These are phyloP conservation scores for Starmerella lactis-condensi DNA, from an alignment of 805 yeast genomes.

Conservation along the genomic window DNA sequence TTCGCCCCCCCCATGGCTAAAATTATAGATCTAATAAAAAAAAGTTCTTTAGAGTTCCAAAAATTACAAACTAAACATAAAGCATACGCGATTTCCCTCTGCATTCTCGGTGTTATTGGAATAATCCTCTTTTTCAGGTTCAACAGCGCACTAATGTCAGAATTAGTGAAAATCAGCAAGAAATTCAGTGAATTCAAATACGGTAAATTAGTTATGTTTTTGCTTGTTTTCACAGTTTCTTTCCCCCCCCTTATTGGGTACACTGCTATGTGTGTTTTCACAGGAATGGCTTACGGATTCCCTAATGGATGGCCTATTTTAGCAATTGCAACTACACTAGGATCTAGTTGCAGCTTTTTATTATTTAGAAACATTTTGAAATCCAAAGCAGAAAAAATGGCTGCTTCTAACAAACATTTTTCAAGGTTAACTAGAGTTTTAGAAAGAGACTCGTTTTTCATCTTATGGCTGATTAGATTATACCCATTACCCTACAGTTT, in stretches of 20 bases:
- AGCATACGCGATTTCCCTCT: no score
- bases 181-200: slow-evolving; percentile 20
- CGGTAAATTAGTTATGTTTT: slow-evolving; percentile 28
- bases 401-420: slow-evolving; percentile 43
- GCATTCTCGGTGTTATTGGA: no score
- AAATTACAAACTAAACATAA: no score
- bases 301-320: slow-evolving; percentile 62
- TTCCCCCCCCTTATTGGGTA: slow-evolving; percentile 88
- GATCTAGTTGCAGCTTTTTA: slow-evolving; percentile 59
- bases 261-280: slow-evolving; percentile 41
- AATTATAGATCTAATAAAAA: no score
- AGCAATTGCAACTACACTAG: slow-evolving; percentile 47
- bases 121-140: slow-evolving; percentile 20
- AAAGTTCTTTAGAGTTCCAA: no score
- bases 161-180: slow-evolving; percentile 20
- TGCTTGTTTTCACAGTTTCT: slow-evolving; percentile 43
- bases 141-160: slow-evolving; percentile 21
- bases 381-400: slow-evolving; percentile 39
- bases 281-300: slow-evolving; percentile 74
- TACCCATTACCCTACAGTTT: slow-evolving; percentile 90
- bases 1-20: no score
- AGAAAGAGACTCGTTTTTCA: slow-evolving; percentile 47
- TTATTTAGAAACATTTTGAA: slow-evolving; percentile 42
- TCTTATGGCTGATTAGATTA: slow-evolving; percentile 54
- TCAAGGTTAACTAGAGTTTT: slow-evolving; percentile 58